Evolutionary conservation across 2,329 filamentous ascomycete genomes (phyloP), one percentile per base, ranked within the genome.

Genomic region (Calonectria hawksworthii): DNA sequence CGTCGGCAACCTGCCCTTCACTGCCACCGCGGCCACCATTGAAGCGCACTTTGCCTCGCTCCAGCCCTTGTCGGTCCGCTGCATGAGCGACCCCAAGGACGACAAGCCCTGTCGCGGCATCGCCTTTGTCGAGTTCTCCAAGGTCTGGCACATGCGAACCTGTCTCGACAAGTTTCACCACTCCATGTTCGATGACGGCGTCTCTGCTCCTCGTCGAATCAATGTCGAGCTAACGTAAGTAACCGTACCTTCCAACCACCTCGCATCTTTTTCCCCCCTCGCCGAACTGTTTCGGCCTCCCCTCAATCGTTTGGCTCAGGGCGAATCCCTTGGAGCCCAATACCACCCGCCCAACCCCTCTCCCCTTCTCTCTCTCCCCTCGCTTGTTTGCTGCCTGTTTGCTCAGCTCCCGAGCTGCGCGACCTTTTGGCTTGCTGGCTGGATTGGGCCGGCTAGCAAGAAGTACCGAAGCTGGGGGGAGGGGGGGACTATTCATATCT

Each of bases 151-250:
- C 83, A 98, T 98, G 95, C 94, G 98, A 89, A 97, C 95, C 38
- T 98, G 95, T 83, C 89, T 99, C 75, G 95, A 96, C 85, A 92
- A 95, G 77, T 96, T 96, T 86, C 96, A 99, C 86, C 96, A 98
- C 86, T 94, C 92, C 74, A 90, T 90, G 77, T 98, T 98, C 83
- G 85, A 88, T 83, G 88, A 93, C 85, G 87, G 88, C 76, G 75
- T 85, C 21, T 88, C 86, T 52, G 83, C 87, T 21, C 87, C 92
- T 67, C 89, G 96, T 80, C 94, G 93, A 86, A 98, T 99, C 81
- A 98, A 98, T 83, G 94, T 98, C 32, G 96, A 98, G 86, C 86
- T 99, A 78, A 98, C 96, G 90, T 95, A 85, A 85, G 93, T 90
- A 63, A 61, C 38, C 51, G 34, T 41, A 21, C 54, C 41, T 63